Conservation (phyloP, 441 rosid genomes). For the Corymbia calophylla region DNA sequence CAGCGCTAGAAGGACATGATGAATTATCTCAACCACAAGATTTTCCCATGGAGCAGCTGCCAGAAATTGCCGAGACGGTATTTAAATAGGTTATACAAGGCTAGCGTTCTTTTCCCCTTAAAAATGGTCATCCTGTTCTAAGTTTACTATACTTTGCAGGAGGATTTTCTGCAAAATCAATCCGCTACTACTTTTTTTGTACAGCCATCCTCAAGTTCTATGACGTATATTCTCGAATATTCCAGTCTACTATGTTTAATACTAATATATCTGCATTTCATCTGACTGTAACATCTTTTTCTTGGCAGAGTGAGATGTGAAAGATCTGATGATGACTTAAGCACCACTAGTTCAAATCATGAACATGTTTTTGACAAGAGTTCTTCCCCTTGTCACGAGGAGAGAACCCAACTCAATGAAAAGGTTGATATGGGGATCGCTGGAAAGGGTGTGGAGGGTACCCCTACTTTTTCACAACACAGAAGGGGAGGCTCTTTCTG, state of each 20-base stretch:
- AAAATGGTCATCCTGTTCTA: neutral
- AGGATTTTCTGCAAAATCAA: constrained; percentile 25
- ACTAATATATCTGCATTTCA: neutral
- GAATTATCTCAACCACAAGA: constrained; percentile 32
- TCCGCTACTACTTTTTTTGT: constrained; percentile 18
- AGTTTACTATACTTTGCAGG: constrained; percentile 33
- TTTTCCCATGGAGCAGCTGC: constrained; percentile 1
- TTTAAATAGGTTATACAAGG: neutral
- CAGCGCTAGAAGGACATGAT: constrained; percentile 43
- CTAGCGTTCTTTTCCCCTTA: neutral
- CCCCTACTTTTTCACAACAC: constrained; percentile 20
- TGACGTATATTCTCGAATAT: constrained; percentile 30
- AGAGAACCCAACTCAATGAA: constrained; percentile 26
- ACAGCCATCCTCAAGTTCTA: constrained; percentile 27
- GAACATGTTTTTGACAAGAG: constrained; percentile 21
- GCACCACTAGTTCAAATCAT: constrained; percentile 39
- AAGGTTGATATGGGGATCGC: constrained; percentile 29
- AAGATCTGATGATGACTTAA: constrained; percentile 69
- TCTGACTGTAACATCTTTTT: neutral
- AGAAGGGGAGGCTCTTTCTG: constrained; percentile 29
- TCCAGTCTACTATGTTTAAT: neutral
- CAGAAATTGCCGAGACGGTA: constrained; percentile 39
- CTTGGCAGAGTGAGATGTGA: constrained; percentile 23
- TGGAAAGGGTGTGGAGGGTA: constrained; percentile 35
- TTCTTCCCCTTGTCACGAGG: constrained; percentile 35